Base-by-base conservation (phyloP, 2,329 filamentous ascomycete genomes). In the Monilinia vaccinii-corymbosi region DNA sequence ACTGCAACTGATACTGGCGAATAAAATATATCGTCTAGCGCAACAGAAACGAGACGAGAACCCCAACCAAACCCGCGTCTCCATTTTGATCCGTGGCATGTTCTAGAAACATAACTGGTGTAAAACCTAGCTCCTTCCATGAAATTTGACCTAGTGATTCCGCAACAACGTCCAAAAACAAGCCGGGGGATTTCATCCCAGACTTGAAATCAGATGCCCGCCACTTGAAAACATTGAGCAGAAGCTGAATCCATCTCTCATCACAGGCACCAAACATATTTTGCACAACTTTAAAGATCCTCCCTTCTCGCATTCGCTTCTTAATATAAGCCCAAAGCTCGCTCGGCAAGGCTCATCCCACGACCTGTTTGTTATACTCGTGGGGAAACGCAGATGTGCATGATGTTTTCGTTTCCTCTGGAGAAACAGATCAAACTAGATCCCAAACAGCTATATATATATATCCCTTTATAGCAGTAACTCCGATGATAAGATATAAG, bases 401-500 rank as follows among this genome's bases (percentile, higher is more conserved):
- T n/a, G 21, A 14, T 6, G 8, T 23, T 6, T 23, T 34, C 5
- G 23, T 21, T 32, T 2, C 38, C 16, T 34, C 21, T 32, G 55
- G 21, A 11, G 49, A 40, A n/a, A 59, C 55, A 23, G 49, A 31
- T 47, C 18, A 16, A 11, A 55, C 48, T 6, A 59, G 14, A 45
- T 59, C 57, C 48, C 48, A 53, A 32, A 55, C 40, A 31, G 48
- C 50, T 38, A 59, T 46, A n/a, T 44, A 46, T 38, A 59, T 46
- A n/a, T 44, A 46, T 14, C 49, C 49, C 32, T 28, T 53, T n/a
- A 38, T 23, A 47, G 57, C 18, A 53, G 13, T 1, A 14, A 38
- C 8, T 36, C 57, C 57, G 21, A 55, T 21, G 3, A 59, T 40
- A 8, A 59, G 40, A n/a, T 59, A 46, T 16, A 48, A 59, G 2